These are phyloP conservation scores for Chimonanthus salicifolius DNA, from an alignment of 164 flowering plant species.

Conservation along the genomic window DNA sequence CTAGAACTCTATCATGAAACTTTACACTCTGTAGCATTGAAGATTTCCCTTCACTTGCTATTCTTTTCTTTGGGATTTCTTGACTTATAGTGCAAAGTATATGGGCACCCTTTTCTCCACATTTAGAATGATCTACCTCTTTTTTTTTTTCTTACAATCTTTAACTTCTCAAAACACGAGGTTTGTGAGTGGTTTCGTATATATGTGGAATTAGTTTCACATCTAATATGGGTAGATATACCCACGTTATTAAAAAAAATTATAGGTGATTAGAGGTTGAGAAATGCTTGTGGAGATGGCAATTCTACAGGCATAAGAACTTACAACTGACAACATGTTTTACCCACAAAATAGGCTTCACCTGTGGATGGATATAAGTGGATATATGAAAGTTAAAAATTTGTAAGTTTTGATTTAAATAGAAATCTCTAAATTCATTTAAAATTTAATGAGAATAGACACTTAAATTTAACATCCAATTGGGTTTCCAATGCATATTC, in stretches of 20 bases:
- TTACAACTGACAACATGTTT: no score
- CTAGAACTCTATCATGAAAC: background rate
- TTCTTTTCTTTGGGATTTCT: constrained; percentile 4
- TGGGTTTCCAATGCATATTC: background rate
- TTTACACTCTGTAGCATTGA: constrained; percentile 1
- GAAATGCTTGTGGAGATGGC: background rate
- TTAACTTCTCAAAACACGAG: background rate
- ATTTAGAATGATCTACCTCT: no score
- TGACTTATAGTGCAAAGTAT: constrained; percentile 13
- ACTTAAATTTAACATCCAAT: no score
- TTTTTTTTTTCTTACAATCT: no score
- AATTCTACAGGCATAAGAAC: background rate
- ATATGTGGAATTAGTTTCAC: background rate
- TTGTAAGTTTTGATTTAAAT: no score
- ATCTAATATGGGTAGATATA: no score
- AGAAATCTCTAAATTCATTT: background rate
- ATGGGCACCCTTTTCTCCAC: background rate
- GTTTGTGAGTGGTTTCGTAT: background rate
- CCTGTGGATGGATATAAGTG: no score
- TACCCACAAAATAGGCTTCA: background rate
- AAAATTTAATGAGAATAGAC: background rate
- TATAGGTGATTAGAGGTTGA: background rate
- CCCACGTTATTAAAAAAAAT: no score
- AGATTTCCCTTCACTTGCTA: background rate
- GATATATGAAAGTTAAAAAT: no score